These are phyloP conservation scores for Xylariaceae sp. DNA, from an alignment of 2,329 filamentous ascomycete species.

Conservation along the genomic window DNA sequence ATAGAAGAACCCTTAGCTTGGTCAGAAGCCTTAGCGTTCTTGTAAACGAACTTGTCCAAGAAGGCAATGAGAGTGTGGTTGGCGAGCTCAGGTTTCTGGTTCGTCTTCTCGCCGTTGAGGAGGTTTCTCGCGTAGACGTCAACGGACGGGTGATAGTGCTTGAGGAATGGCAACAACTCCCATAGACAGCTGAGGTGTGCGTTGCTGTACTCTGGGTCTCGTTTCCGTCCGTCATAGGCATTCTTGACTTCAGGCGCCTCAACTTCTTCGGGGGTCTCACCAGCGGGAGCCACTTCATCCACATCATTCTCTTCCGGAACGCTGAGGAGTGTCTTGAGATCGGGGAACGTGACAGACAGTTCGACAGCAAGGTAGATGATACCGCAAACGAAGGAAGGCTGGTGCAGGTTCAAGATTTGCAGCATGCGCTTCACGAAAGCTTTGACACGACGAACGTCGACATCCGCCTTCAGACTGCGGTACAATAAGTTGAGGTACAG, in stretches of 20 bases:
- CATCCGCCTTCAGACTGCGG: slow-evolving; percentile 79
- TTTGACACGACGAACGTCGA: slow-evolving; percentile 88
- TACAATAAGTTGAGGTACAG: slow-evolving; percentile 91
- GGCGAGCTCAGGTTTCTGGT: slow-evolving; percentile 83
- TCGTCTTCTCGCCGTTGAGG: slow-evolving; percentile 62
- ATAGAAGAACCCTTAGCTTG: slow-evolving; percentile 75
- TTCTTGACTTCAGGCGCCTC: slow-evolving; percentile 28
- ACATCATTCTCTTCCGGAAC: slow-evolving; percentile 75
- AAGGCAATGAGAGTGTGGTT: slow-evolving; percentile 92
- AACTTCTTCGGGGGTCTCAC: slow-evolving; percentile 19
- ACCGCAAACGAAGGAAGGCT: slow-evolving; percentile 87
- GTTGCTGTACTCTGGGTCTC: slow-evolving; percentile 86
- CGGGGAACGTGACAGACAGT: slow-evolving; percentile 72
- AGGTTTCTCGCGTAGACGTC: slow-evolving; percentile 73
- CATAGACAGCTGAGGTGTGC: slow-evolving; percentile 91
- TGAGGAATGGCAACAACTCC: slow-evolving; percentile 77
- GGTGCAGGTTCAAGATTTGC: slow-evolving; percentile 81
- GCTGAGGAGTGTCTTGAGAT: slow-evolving; percentile 70
- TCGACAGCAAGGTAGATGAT: slow-evolving; percentile 86
- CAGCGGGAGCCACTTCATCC: slow-evolving; percentile 49
- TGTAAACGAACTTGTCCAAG: slow-evolving; percentile 97
- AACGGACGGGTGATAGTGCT: slow-evolving; percentile 91
- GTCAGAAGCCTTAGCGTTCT: slow-evolving; percentile 72
- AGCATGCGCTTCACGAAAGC: slow-evolving; percentile 92
- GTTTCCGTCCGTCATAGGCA: slow-evolving; percentile 80